Percentiles rank a stretch among this genome's conserved stretches.
These are phyloP conservation scores for Aspergillus pseudonomiae DNA, from an alignment of 2,329 filamentous ascomycete species.

Conservation along the genomic window DNA sequence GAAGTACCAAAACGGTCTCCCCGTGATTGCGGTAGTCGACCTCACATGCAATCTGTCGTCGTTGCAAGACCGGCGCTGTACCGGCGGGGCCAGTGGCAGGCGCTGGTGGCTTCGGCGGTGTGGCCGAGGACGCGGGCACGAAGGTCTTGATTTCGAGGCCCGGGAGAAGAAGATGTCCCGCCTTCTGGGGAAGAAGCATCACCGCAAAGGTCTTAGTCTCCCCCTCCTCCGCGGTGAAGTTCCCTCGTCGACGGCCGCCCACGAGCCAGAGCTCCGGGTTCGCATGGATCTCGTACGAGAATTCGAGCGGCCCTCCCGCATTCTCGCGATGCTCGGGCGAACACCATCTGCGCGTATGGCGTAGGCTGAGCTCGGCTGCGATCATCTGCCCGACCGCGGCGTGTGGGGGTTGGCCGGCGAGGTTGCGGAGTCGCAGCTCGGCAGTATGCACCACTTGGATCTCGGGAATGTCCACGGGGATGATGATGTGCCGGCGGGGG, in stretches of 20 bases:
- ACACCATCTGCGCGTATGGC: constrained; percentile 60
- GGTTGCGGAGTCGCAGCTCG: constrained; percentile 38
- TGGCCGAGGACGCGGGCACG: constrained; percentile 44
- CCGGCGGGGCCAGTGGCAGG: constrained; percentile 2
- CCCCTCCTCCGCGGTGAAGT: constrained; percentile 62
- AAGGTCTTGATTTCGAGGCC: constrained; percentile 73
- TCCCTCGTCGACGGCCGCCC: constrained; percentile 77
- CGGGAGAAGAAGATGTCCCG: constrained; percentile 78
- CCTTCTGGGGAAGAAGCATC: constrained; percentile 76
- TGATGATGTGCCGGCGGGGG: constrained; percentile 69
- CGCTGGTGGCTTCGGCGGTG: constrained; percentile 13
- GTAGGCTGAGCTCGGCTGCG: constrained; percentile 52
- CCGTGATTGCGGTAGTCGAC: constrained; percentile 78
- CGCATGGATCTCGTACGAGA: constrained; percentile 79
- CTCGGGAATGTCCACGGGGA: constrained; percentile 86
- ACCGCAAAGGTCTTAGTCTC: constrained; percentile 63
- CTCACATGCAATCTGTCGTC: constrained; percentile 63
- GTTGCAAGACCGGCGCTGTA: constrained; percentile 28
- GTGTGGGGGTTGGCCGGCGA: constrained; percentile 33
- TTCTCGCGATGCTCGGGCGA: constrained; percentile 33
- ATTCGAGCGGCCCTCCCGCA: constrained; percentile 62
- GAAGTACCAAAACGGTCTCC: constrained; percentile 74
- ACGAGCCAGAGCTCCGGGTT: constrained; percentile 80
- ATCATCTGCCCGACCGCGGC: constrained; percentile 52
- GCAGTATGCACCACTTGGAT: constrained; percentile 82